Evolutionary conservation across 176 grass and related monocot genomes (phyloP).

Genomic region (Ananas comosus): DNA sequence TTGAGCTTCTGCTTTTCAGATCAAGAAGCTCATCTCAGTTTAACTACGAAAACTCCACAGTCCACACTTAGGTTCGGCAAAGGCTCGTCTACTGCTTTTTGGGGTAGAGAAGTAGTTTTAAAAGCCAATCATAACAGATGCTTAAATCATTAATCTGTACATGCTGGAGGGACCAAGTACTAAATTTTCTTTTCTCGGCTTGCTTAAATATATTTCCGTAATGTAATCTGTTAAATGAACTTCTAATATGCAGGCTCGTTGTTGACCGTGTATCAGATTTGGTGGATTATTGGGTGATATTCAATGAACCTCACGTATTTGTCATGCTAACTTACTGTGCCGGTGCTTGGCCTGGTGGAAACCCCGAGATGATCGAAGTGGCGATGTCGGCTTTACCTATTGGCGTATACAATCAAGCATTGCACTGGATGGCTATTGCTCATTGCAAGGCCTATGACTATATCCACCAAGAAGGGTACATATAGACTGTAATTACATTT

Average conservation of each 20-base stretch:
- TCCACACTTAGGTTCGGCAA: too few species aligned
- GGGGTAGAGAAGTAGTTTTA: too few species aligned
- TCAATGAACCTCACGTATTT: slow-evolving; percentile 96
- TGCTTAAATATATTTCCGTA: neutral
- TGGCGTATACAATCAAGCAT: slow-evolving; percentile 75
- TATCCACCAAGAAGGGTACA: slow-evolving; percentile 69
- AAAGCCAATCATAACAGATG: too few species aligned
- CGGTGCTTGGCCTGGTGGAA: slow-evolving; percentile 92
- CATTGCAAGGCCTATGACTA: slow-evolving; percentile 80
- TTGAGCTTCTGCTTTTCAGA: too few species aligned
- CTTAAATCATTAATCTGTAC: too few species aligned
- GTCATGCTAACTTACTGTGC: slow-evolving; percentile 94
- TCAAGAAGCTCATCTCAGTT: too few species aligned
- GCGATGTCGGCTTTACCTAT: slow-evolving; percentile 79
- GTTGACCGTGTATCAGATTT: slow-evolving; percentile 78
- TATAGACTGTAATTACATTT: neutral
- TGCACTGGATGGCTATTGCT: slow-evolving; percentile 78
- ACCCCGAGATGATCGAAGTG: slow-evolving; percentile 76
- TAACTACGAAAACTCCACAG: too few species aligned
- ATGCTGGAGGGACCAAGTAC: too few species aligned
- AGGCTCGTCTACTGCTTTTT: too few species aligned
- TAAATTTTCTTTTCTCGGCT: too few species aligned
- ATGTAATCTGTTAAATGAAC: neutral
- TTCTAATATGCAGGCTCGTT: slow-evolving; percentile 56
- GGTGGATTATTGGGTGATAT: slow-evolving; percentile 93